Conservation (phyloP, 2,329 filamentous ascomycete genomes). For the Penicillium oxalicum region DNA sequence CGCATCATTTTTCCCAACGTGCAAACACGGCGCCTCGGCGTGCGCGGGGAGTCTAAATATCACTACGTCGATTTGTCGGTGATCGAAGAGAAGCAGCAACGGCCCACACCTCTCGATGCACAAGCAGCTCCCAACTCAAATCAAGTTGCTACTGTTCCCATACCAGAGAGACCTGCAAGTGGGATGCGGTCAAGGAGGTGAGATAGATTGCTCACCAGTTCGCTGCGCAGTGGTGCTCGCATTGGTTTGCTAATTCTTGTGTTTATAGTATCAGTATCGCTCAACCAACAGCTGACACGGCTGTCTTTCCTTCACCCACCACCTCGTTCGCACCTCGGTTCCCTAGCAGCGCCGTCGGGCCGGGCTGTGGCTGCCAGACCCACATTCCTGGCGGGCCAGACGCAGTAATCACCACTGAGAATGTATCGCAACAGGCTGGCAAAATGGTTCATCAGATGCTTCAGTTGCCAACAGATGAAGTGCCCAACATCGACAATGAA, state of each 20-base stretch:
- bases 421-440: constrained; percentile 33
- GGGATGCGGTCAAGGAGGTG: constrained; percentile 29
- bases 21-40: constrained; percentile 83
- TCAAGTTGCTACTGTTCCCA: constrained; percentile 11
- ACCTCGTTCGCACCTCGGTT: constrained; percentile 33
- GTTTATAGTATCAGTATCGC: constrained; percentile 25
- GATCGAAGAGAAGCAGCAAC: constrained; percentile 40
- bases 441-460: constrained; percentile 38
- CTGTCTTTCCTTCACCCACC: constrained; percentile 37
- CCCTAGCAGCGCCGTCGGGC: constrained; percentile 15
- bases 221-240: no score
- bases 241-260: no score
- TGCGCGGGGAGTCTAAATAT: constrained; percentile 96
- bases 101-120: constrained; percentile 22
- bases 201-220: background rate
- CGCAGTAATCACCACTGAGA: constrained; percentile 31
- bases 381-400: constrained; percentile 24
- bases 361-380: constrained; percentile 28
- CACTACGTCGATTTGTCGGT: constrained; percentile 63
- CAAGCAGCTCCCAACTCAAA: constrained; percentile 21
- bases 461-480: constrained; percentile 31
- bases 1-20: constrained; percentile 93
- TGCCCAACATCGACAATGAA: constrained; percentile 54
- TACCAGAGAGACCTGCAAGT: constrained; percentile 23
- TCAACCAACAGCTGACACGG: constrained; percentile 33